phyloP scores from a whole-genome alignment of 306 rosid species.

The Rosa lucieae region DNA sequence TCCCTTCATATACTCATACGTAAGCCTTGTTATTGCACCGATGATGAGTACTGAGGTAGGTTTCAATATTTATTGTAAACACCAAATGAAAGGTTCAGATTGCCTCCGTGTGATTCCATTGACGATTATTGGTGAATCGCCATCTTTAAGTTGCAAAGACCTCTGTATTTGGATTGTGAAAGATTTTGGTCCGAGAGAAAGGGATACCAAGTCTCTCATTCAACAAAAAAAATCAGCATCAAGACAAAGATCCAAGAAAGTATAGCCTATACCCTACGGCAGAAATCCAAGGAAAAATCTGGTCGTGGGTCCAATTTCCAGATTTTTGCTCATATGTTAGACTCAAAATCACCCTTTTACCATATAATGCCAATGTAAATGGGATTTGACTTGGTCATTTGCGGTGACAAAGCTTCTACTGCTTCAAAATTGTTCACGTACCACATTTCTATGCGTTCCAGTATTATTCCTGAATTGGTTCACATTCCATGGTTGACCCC shows the following conservation, averaged over 20 bases:
- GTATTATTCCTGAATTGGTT: background rate
- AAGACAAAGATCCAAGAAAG: background rate
- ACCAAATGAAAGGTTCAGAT: background rate
- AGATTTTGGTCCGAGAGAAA: background rate
- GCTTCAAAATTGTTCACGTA: background rate
- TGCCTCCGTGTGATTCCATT: background rate
- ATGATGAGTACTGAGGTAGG: background rate
- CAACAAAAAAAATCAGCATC: background rate
- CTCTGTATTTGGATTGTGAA: background rate
- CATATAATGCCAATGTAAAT: background rate
- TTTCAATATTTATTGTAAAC: background rate
- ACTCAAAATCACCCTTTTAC: background rate
- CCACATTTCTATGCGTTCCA: background rate
- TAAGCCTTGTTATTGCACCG: background rate
- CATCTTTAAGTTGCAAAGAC: background rate
- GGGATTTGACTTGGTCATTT: slow-evolving; percentile 10
- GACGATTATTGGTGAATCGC: background rate
- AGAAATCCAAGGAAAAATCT: background rate
- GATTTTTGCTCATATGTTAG: background rate
- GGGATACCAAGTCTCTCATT: background rate
- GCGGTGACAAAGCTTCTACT: slow-evolving; percentile 6
- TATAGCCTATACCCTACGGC: background rate
- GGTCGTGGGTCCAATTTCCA: background rate
- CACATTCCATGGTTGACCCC: slow-evolving; percentile 1
- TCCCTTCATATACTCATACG: background rate